Percentiles rank a stretch among this genome's conserved stretches.
Evolutionary conservation across 345 rosid species (phyloP).

Genomic region (Brassica cretica): DNA sequence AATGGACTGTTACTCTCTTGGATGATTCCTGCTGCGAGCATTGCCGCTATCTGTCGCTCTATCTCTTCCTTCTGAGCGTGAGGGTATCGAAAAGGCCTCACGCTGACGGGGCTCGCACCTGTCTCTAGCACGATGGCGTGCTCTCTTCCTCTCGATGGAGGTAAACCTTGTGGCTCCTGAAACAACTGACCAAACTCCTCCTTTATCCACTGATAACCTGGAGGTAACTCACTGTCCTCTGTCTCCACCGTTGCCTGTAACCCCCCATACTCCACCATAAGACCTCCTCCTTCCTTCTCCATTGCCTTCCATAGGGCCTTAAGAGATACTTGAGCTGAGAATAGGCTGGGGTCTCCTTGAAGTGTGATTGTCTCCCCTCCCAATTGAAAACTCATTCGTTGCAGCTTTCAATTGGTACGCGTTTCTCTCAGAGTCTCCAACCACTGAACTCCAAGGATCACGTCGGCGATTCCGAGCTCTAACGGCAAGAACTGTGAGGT

Average conservation of each 20-base stretch:
- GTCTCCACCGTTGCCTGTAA: too few species aligned
- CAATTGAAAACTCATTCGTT: neutral
- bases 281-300: neutral
- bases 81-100: neutral
- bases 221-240: too few species aligned
- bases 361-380: neutral
- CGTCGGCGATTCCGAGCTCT: neutral
- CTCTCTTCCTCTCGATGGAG: too few species aligned
- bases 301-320: neutral
- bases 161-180: too few species aligned
- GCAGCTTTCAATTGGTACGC: neutral
- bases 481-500: neutral
- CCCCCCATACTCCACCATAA: neutral
- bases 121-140: neutral
- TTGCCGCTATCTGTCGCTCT: neutral
- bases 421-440: neutral
- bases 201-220: too few species aligned
- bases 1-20: neutral
- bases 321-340: neutral
- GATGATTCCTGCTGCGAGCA: neutral
- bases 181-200: too few species aligned
- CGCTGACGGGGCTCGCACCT: neutral
- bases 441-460: neutral
- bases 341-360: neutral
- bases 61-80: neutral